These are phyloP conservation scores for Iberis pinnata DNA, from an alignment of 345 rosid species.

Conservation along the genomic window DNA sequence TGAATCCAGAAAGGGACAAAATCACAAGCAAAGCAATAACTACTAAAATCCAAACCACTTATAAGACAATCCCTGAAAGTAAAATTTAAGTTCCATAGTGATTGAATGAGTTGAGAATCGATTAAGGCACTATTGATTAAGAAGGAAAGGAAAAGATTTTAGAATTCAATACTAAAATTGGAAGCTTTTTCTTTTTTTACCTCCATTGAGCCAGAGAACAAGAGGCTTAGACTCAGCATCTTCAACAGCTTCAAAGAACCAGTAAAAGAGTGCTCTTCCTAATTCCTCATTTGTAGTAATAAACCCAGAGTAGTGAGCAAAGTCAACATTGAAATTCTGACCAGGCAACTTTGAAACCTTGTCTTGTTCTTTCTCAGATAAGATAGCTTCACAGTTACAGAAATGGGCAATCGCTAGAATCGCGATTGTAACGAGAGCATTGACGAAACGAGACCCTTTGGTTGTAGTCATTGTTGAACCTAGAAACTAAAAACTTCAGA, in stretches of 20 bases:
- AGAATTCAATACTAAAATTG: neutral
- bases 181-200: constrained; percentile 19
- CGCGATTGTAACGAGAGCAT: constrained; percentile 16
- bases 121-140: neutral
- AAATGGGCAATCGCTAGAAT: constrained; percentile 23
- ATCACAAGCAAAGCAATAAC: neutral
- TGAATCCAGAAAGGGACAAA: constrained; percentile 1
- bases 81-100: neutral
- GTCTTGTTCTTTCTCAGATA: constrained; percentile 52
- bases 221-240: constrained; percentile 82
- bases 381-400: constrained; percentile 22
- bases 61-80: neutral
- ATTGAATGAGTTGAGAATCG: neutral
- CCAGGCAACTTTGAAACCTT: constrained; percentile 60
- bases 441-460: constrained; percentile 18
- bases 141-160: neutral
- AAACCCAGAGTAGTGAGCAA: constrained; percentile 69
- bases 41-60: neutral
- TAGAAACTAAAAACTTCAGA: neutral
- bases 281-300: constrained; percentile 53
- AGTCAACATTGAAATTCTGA: constrained; percentile 52
- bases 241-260: constrained; percentile 70
- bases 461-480: constrained; percentile 24
- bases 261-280: constrained; percentile 78
- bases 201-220: constrained; percentile 89